phyloP scores from a whole-genome alignment of 306 rosid genomes.

The Boehmeria nivea region DNA sequence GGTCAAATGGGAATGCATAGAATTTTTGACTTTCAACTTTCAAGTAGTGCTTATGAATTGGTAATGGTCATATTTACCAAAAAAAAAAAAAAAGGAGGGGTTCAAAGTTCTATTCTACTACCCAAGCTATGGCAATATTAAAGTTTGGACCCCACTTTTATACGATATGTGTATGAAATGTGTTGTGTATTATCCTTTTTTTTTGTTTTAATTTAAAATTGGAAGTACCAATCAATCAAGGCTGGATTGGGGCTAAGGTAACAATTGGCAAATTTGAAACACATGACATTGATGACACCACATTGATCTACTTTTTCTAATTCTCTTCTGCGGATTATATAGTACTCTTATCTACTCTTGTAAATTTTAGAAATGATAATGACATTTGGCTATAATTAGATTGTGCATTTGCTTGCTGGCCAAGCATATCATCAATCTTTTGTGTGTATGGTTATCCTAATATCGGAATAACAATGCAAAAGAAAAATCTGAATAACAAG shows the following conservation, averaged over 20 bases:
- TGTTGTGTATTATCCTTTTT: background rate
- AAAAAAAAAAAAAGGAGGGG: background rate
- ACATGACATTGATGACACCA: background rate
- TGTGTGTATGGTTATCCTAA: too few species aligned
- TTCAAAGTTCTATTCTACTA: background rate
- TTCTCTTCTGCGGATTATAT: background rate
- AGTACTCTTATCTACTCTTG: too few species aligned
- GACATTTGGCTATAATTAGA: too few species aligned
- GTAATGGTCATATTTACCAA: background rate
- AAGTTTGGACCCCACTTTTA: background rate
- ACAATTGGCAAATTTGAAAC: background rate
- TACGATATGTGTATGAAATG: background rate
- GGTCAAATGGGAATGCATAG: background rate
- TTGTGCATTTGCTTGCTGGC: too few species aligned
- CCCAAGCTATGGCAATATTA: background rate
- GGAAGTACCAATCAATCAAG: conserved; percentile 9
- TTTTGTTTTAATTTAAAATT: too few species aligned
- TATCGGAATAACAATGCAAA: too few species aligned
- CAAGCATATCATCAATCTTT: too few species aligned
- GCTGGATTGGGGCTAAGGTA: conserved; percentile 14
- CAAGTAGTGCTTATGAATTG: background rate
- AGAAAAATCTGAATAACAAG: too few species aligned
- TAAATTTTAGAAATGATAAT: background rate
- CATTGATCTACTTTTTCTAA: background rate
- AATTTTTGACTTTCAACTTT: too few species aligned